Conservation (phyloP, 208 protist genomes). For the Crithidia expoeki region DNA sequence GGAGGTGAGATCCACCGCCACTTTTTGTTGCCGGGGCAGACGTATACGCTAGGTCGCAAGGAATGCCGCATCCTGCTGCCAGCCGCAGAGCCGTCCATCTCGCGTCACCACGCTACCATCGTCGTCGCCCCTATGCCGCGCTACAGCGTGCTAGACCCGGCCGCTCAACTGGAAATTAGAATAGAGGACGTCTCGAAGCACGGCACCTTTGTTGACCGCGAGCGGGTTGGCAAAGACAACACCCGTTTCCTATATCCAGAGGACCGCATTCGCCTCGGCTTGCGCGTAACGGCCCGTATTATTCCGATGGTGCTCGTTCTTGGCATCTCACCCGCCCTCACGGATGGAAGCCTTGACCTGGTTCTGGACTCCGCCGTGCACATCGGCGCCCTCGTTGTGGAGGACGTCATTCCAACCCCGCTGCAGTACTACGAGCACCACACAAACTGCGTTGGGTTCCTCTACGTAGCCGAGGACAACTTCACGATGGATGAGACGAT, state of each 20-base stretch:
- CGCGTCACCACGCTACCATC: conserved; percentile 73
- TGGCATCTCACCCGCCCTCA: conserved; percentile 46
- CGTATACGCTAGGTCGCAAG: conserved; percentile 76
- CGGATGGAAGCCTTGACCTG: conserved; percentile 24
- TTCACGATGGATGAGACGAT: conserved; percentile 59
- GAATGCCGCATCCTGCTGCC: conserved; percentile 65
- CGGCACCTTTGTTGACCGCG: conserved; percentile 70
- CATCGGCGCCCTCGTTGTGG: conserved; percentile 55
- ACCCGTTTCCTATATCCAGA: conserved; percentile 59
- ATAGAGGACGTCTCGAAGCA: conserved; percentile 74
- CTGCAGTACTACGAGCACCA: conserved; percentile 54
- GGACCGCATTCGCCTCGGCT: conserved; percentile 67
- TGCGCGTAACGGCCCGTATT: conserved; percentile 60
- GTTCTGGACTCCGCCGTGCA: conserved; percentile 40
- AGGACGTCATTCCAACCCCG: conserved; percentile 48
- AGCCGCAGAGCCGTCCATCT: conserved; percentile 71
- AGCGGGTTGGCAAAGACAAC: conserved; percentile 64
- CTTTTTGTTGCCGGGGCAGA: conserved; percentile 59
- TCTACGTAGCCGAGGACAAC: conserved; percentile 61
- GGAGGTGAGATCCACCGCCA: conserved; percentile 67
- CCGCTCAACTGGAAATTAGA: conserved; percentile 36
- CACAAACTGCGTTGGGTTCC: conserved; percentile 60
- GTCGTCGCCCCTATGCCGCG: conserved; percentile 38
- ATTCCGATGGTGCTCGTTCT: conserved; percentile 51
- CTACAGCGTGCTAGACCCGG: conserved; percentile 37